Evolutionary conservation across 139 green algal species (phyloP).

Genomic region (Tetradesmus lagerheimii): DNA sequence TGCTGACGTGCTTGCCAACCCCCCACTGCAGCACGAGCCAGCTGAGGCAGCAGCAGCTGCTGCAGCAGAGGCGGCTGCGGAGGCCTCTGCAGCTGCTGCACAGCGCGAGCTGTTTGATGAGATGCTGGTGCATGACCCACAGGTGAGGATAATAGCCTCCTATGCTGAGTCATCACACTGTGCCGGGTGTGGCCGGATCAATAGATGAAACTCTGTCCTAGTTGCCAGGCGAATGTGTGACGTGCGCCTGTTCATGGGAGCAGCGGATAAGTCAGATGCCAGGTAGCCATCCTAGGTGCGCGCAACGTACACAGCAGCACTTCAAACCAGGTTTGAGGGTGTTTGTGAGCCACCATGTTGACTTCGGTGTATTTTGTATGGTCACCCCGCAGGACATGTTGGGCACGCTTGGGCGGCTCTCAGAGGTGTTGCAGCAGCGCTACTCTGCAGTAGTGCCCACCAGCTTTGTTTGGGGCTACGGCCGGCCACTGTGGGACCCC

Average conservation of each 20-base stretch:
- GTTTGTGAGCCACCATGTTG: too few relatives aligned
- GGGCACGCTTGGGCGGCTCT: conserved; percentile 37
- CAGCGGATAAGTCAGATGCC: too few relatives aligned
- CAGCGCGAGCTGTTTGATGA: conserved; percentile 58
- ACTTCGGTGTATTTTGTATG: too few relatives aligned
- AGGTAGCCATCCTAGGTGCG: too few relatives aligned
- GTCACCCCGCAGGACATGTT: not conserved
- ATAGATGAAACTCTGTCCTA: too few relatives aligned
- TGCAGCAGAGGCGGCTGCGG: conserved; percentile 53
- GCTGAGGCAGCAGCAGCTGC: conserved; percentile 66
- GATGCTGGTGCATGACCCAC: conserved; percentile 49
- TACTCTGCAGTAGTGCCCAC: conserved; percentile 66
- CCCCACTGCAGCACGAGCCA: conserved; percentile 68
- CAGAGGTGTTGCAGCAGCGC: conserved; percentile 59
- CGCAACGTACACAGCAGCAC: too few relatives aligned
- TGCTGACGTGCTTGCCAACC: conserved; percentile 58
- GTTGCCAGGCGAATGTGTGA: too few relatives aligned
- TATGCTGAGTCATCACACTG: too few relatives aligned
- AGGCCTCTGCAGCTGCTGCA: conserved; percentile 49
- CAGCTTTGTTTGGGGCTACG: conserved; percentile 83
- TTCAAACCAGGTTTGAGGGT: too few relatives aligned
- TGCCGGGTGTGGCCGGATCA: too few relatives aligned
- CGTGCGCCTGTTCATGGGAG: too few relatives aligned
- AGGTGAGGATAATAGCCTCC: conserved; percentile 18
- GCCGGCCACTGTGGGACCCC: conserved; percentile 77